These are phyloP conservation scores for Nigrograna mackinnonii DNA, from an alignment of 2,329 filamentous ascomycete genomes.

Conservation along the genomic window DNA sequence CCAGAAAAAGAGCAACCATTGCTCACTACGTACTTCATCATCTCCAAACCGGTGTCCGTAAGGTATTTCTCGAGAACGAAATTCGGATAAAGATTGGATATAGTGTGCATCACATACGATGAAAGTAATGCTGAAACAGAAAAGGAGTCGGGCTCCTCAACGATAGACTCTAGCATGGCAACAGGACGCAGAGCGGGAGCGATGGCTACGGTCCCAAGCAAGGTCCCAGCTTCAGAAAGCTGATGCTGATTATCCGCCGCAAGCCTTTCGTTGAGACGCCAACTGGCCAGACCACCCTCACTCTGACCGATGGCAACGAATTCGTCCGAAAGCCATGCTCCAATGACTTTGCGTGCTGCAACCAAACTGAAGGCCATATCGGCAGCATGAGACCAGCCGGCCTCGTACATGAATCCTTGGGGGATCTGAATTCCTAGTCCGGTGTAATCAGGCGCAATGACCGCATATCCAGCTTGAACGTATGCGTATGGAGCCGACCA, in stretches of 20 bases:
- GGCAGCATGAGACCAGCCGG: constrained; percentile 21
- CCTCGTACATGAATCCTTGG: constrained; percentile 25
- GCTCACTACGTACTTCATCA: constrained; percentile 16
- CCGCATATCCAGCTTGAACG: constrained; percentile 19
- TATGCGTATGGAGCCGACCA: constrained; percentile 19
- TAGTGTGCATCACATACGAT: constrained; percentile 22
- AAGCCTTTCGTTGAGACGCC: constrained; percentile 21
- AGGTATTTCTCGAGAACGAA: constrained; percentile 19
- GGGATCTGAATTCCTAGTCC: constrained; percentile 18
- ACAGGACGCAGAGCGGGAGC: constrained; percentile 23
- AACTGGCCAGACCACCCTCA: constrained; percentile 24
- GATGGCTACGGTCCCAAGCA: constrained; percentile 21
- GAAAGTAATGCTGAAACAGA: constrained; percentile 21
- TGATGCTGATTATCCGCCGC: constrained; percentile 19
- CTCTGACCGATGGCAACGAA: constrained; percentile 24
- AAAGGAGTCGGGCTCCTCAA: constrained; percentile 16
- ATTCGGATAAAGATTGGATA: constrained; percentile 14
- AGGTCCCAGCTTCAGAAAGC: constrained; percentile 19
- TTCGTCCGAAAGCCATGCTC: constrained; percentile 16
- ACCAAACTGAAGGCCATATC: constrained; percentile 19
- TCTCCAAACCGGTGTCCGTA: constrained; percentile 16
- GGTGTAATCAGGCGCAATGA: constrained; percentile 15
- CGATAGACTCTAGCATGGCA: constrained; percentile 22
- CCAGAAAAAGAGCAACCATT: constrained; percentile 17
- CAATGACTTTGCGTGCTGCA: constrained; percentile 20